phyloP scores from a whole-genome alignment of 208 protist species.

The Zelonia costaricensis region DNA sequence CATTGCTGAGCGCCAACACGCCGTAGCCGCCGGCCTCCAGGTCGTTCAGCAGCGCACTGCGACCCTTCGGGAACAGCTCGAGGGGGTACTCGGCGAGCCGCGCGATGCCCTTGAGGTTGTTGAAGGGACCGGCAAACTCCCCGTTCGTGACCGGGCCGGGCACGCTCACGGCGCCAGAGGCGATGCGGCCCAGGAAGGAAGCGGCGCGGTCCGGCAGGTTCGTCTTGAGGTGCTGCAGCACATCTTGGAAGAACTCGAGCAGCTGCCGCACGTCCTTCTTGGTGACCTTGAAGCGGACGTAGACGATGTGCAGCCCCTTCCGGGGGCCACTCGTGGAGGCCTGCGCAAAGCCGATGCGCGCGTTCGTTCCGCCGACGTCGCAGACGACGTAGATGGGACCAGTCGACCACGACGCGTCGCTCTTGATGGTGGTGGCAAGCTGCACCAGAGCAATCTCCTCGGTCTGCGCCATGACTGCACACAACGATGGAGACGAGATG shows the following conservation, averaged over 20 bases:
- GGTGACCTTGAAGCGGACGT: slow-evolving; percentile 52
- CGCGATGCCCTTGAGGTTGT: slow-evolving; percentile 63
- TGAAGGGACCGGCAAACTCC: slow-evolving; percentile 59
- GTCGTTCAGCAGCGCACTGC: slow-evolving; percentile 64
- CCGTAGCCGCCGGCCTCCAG: slow-evolving; percentile 67
- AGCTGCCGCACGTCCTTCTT: slow-evolving; percentile 50
- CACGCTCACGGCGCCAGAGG: slow-evolving; percentile 47
- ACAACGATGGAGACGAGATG: too few species aligned
- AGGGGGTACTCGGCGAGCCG: slow-evolving; percentile 48
- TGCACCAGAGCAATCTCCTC: slow-evolving; percentile 34
- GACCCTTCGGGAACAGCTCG: slow-evolving; percentile 54
- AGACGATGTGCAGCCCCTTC: slow-evolving; percentile 32
- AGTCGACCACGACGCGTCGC: slow-evolving; percentile 25
- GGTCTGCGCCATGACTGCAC: slow-evolving; percentile 23
- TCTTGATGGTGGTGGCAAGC: slow-evolving; percentile 29
- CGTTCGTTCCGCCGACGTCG: slow-evolving; percentile 75
- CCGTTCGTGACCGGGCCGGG: slow-evolving; percentile 61
- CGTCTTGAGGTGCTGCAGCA: slow-evolving; percentile 37
- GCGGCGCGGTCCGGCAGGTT: slow-evolving; percentile 15
- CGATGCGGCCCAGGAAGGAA: slow-evolving; percentile 38
- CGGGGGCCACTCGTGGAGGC: slow-evolving; percentile 13
- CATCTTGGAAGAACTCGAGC: slow-evolving; percentile 41
- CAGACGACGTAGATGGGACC: slow-evolving; percentile 62
- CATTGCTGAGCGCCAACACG: slow-evolving; percentile 57
- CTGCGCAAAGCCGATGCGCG: slow-evolving; percentile 63